Base-by-base conservation (phyloP, 257 asterid genomes). In the Cruciata laevipes region DNA sequence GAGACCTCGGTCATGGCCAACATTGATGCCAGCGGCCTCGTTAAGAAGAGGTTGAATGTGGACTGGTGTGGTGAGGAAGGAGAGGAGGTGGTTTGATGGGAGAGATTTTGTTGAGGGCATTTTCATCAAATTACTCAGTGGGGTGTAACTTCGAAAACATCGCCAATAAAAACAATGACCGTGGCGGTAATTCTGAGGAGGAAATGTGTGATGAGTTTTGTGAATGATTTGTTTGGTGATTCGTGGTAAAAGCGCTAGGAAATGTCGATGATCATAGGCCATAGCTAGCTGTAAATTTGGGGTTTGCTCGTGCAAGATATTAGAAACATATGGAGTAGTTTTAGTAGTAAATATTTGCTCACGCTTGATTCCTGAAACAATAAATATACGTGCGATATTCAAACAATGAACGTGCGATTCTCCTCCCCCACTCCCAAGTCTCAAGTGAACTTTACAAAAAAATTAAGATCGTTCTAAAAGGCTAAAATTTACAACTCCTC, bases 1-100 rank as follows among this genome's bases (percentile, higher is more conserved):
- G 86, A 85, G 16, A 78, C 91, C 14, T 81, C 95, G 64, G 80
- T 85, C 31, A 87, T 87, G 95, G 95, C 85, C 40, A 85, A 91
- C 78, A 32, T 83, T 37, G 88, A 87, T 75, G 76, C 67, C 80
- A 79, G 91, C 12, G 74, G 81, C 13, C 24, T 52, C 62, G 44
- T 67, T 7, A 53, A 67, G 37, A 64, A 24, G 47, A 33, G 62
- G 68, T 56, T 70, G 52, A 53, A 33, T 53, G 23, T 20, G 30
- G 52, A 18, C 25, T 52, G 18, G 10, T 60, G 13, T 8, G 70
- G 51, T 8, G 10, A 40, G 6, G 14, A 68, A 8, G 52, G 73
- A 13, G 84, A 20, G 82, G 38, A 80, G 74, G 7, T 65, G 75
- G 76, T 14, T 53, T 33, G 73, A 47, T 27, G 67, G 42, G 14